Base-by-base conservation (phyloP, 2,329 filamentous ascomycete genomes). In the Ascochyta rabiei region DNA sequence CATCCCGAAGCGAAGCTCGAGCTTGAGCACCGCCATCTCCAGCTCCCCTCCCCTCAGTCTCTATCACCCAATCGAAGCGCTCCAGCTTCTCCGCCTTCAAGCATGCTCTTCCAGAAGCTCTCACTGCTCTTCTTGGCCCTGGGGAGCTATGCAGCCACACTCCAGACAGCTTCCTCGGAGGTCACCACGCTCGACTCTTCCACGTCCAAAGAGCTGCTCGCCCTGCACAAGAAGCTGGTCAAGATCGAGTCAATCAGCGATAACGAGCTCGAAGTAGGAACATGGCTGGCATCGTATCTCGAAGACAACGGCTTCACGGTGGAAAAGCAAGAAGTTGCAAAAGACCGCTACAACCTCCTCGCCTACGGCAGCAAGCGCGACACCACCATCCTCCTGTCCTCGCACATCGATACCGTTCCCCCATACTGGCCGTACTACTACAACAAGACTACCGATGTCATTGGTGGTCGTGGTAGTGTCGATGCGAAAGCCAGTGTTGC, bases 331-430 rank as follows among this genome's bases (percentile, higher is more conserved):
- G 69, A 79, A 70, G 71, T 78, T 47, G 73, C 76, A 49, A 60
- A 76, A 34, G 71, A 75, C 28, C 82, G 89, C 37, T 92, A 88
- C 79, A 96, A 96, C 67, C 80, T 96, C 43, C 79, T 93, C 35
- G 92, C 92, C 2, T 91, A 84, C 56, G 75, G 79, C 2, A 71
- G 75, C 41, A 74, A 76, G 15, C 79, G 81, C 33, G 76, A 81
- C 9, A 83, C 86, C 1, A 82, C 81, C 30, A 79, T 90, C 10
- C 78, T 91, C n/a, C 75, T 93, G 1, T 87, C 87, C 1, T 92
- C 88, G 52, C 92, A 96, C 72, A 93, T 96, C 66, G 93, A 97
- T 67, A 86, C 84, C 2, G 85, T 76, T 4, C 71, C 89, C 0
- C 89, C 89, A 0, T 86, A 84, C 71, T 88, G 90, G 55, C 87